Conservation (phyloP, 2,329 filamentous ascomycete species). For the Ophiostoma ips region DNA sequence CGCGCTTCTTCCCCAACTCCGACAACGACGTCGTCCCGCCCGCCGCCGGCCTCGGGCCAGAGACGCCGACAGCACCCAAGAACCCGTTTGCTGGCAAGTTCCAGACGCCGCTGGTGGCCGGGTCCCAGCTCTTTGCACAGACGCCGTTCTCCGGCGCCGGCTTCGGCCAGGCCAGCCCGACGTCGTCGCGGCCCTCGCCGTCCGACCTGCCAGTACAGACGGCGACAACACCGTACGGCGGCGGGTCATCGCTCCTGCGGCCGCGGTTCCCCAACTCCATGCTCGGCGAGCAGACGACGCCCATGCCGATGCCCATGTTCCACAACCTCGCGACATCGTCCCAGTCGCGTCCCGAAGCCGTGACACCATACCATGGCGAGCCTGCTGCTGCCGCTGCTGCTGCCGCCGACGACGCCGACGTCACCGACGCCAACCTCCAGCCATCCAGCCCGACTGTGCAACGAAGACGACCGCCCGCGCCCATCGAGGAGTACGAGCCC, state of each 20-base stretch:
- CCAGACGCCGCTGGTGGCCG: conserved; percentile 23
- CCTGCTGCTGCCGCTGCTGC: background rate
- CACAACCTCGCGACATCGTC: conserved; percentile 7
- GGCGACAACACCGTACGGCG: conserved; percentile 33
- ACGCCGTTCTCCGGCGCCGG: conserved; percentile 43
- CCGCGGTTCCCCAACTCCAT: conserved; percentile 19
- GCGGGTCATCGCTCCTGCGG: conserved; percentile 35
- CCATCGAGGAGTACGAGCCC: conserved; percentile 29
- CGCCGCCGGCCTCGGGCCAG: conserved; percentile 9
- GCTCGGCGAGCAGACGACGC: conserved; percentile 1
- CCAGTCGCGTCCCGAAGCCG: background rate
- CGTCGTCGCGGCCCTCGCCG: conserved; percentile 44
- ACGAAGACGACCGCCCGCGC: conserved; percentile 15
- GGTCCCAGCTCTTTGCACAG: conserved; percentile 40
- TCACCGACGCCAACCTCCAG: too few relatives aligned
- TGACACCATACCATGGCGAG: background rate
- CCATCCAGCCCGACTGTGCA: background rate
- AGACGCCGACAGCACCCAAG: conserved; percentile 35
- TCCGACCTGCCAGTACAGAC: conserved; percentile 22
- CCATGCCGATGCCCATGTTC: conserved; percentile 2
- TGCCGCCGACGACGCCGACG: too few relatives aligned
- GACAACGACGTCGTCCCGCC: background rate
- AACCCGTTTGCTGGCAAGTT: conserved; percentile 33
- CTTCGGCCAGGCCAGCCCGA: conserved; percentile 35
- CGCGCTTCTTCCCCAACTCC: conserved; percentile 8